Percentiles rank a stretch among this genome's conserved stretches.
phyloP scores from a whole-genome alignment of 2,329 filamentous ascomycete species.

The Penicillium sp. region DNA sequence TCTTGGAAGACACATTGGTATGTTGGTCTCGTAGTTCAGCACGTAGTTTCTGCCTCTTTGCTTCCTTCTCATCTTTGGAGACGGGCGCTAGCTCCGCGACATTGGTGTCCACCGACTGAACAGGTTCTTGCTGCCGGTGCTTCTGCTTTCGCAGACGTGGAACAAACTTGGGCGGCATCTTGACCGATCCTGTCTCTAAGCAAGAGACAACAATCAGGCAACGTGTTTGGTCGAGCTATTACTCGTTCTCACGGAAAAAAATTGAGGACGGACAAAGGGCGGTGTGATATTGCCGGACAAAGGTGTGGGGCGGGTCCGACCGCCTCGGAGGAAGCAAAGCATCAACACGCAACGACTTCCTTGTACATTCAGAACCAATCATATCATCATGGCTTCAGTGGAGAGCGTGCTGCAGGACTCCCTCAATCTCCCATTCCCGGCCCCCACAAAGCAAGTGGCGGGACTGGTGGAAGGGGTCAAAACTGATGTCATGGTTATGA shows the following conservation, averaged over 20 bases:
- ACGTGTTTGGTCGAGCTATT: conserved; percentile 1
- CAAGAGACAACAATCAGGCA: conserved; percentile 13
- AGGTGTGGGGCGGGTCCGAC: conserved; percentile 16
- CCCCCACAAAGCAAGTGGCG: conserved; percentile 58
- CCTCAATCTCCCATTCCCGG: conserved; percentile 64
- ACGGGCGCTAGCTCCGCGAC: conserved; percentile 42
- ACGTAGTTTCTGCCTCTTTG: conserved; percentile 52
- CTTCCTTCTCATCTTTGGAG: conserved; percentile 55
- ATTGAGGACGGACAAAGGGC: conserved; percentile 12
- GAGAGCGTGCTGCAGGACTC: conserved; percentile 41
- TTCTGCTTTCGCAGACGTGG: conserved; percentile 62
- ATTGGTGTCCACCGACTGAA: conserved; percentile 48
- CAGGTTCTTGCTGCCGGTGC: conserved; percentile 35
- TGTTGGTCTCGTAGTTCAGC: conserved; percentile 56
- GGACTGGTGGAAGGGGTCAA: conserved; percentile 65
- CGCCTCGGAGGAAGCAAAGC: conserved; percentile 6
- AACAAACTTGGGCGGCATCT: conserved; percentile 51
- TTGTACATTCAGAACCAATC: neutral
- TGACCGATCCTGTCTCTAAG: conserved; percentile 14
- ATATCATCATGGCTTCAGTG: conserved; percentile 27
- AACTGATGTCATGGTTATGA: conserved; percentile 71
- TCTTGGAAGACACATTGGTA: conserved; percentile 61
- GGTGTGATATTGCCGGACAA: conserved; percentile 18
- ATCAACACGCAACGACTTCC: conserved; percentile 8
- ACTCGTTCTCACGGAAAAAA: conserved; percentile 20